Evolutionary conservation across 306 rosid species (phyloP).

Genomic region (Lathyrus oleraceus): DNA sequence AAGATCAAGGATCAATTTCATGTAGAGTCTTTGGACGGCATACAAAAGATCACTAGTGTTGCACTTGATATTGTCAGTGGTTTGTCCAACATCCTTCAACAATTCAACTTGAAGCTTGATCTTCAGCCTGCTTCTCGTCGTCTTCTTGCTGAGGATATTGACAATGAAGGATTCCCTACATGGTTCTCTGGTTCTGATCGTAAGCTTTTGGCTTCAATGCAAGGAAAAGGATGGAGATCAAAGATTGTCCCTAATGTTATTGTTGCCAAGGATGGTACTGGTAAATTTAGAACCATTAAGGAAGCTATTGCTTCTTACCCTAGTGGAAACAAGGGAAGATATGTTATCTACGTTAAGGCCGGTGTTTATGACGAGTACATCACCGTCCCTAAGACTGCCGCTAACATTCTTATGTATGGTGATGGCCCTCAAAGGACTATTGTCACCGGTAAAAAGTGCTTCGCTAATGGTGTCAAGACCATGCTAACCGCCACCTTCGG

Average conservation of each 20-base stretch:
- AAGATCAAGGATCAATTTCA: conserved; percentile 34
- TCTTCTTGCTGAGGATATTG: conserved; percentile 41
- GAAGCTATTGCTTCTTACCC: conserved; percentile 61
- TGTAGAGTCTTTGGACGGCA: not conserved
- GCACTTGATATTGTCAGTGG: conserved; percentile 51
- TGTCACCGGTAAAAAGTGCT: conserved; percentile 53
- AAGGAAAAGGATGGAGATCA: not conserved
- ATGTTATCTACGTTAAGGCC: conserved; percentile 61
- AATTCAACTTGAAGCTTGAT: conserved; percentile 44
- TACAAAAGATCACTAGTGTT: conserved; percentile 47
- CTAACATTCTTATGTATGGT: conserved; percentile 59
- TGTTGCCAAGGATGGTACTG: conserved; percentile 78
- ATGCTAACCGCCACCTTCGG: conserved; percentile 57
- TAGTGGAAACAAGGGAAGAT: conserved; percentile 36
- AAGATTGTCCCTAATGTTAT: conserved; percentile 38
- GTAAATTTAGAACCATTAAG: conserved; percentile 47
- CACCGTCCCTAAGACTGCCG: conserved; percentile 27
- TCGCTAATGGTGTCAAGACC: conserved; percentile 43
- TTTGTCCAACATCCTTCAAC: conserved; percentile 35
- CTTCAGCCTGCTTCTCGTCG: conserved; percentile 42
- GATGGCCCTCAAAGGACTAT: conserved; percentile 68
- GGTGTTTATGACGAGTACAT: conserved; percentile 64
- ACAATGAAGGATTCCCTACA: conserved; percentile 44
- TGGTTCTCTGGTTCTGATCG: conserved; percentile 61
- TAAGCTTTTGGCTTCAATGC: conserved; percentile 41